A percentile compares a stretch with the other conserved stretches of the same genome.
phyloP scores from a whole-genome alignment of 2,329 filamentous ascomycete species.

The Tolypocladium tundrense region DNA sequence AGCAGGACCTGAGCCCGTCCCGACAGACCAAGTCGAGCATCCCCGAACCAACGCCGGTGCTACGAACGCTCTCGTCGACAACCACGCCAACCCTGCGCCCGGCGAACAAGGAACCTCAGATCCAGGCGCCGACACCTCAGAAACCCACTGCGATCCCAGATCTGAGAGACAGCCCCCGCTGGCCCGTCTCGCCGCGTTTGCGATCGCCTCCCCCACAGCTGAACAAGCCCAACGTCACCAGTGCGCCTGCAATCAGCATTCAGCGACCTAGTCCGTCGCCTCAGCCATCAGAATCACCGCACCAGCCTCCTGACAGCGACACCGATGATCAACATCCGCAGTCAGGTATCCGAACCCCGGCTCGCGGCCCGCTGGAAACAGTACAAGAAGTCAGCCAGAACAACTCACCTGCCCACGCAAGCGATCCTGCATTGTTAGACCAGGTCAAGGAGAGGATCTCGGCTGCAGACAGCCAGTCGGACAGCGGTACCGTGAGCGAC shows the following conservation, averaged over 20 bases:
- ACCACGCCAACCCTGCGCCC: conserved; percentile 58
- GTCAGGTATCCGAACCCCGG: conserved; percentile 49
- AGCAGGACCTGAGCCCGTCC: conserved; percentile 53
- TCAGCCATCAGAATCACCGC: conserved; percentile 27
- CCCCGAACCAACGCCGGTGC: conserved; percentile 51
- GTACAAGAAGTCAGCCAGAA: conserved; percentile 83
- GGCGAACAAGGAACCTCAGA: conserved; percentile 46
- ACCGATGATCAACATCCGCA: conserved; percentile 36
- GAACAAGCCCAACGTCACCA: conserved; percentile 33
- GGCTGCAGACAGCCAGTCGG: conserved; percentile 29
- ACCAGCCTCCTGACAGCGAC: conserved; percentile 38
- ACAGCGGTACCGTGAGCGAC: conserved; percentile 24
- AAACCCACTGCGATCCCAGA: conserved; percentile 45
- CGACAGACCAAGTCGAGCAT: conserved; percentile 39
- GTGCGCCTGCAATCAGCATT: conserved; percentile 39
- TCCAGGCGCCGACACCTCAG: conserved; percentile 53
- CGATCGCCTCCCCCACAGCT: conserved; percentile 62
- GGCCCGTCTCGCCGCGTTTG: conserved; percentile 68
- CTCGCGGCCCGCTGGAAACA: conserved; percentile 65
- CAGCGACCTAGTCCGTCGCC: conserved; percentile 39
- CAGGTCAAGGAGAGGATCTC: conserved; percentile 39
- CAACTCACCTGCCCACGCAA: conserved; percentile 49
- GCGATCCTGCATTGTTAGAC: conserved; percentile 36
- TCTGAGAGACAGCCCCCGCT: conserved; percentile 51
- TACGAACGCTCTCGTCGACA: conserved; percentile 58